A percentile compares a stretch with the other conserved stretches of the same genome.
Conservation (phyloP, 2,329 filamentous ascomycete genomes). For the Lasiodiplodia gonubiensis region DNA sequence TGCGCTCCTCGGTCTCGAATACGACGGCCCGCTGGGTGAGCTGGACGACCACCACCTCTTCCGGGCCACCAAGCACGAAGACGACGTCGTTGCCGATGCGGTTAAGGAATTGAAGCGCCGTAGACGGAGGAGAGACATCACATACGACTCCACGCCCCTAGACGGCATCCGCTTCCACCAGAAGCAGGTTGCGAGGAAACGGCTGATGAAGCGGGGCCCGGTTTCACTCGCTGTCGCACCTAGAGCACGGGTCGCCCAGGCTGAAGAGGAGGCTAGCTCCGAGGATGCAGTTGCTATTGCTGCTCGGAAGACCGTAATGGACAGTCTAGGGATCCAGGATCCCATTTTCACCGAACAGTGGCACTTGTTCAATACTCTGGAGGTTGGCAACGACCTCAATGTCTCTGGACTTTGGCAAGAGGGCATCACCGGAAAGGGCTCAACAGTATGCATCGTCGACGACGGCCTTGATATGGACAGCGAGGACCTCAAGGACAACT, state of each 20-base stretch:
- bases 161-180: conserved; percentile 78
- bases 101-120: conserved; percentile 61
- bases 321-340: conserved; percentile 75
- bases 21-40: conserved; percentile 81
- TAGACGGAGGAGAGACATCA: conserved; percentile 65
- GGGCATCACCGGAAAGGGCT: conserved; percentile 86
- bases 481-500: conserved; percentile 89
- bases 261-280: not conserved
- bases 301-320: conserved; percentile 63
- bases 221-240: not conserved
- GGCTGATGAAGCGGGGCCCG: conserved; percentile 63
- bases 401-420: conserved; percentile 93
- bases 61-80: conserved; percentile 65
- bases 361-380: conserved; percentile 86
- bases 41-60: conserved; percentile 86
- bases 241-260: not conserved
- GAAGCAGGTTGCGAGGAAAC: conserved; percentile 72
- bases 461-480: conserved; percentile 97
- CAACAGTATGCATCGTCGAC: conserved; percentile 92
- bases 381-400: conserved; percentile 90
- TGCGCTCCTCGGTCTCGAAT: conserved; percentile 71
- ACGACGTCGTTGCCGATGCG: conserved; percentile 59
- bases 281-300: not conserved
- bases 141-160: conserved; percentile 61
- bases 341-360: conserved; percentile 94